These are phyloP conservation scores for Colletotrichum brevisporum DNA, from an alignment of 2,329 filamentous ascomycete genomes.

Conservation along the genomic window DNA sequence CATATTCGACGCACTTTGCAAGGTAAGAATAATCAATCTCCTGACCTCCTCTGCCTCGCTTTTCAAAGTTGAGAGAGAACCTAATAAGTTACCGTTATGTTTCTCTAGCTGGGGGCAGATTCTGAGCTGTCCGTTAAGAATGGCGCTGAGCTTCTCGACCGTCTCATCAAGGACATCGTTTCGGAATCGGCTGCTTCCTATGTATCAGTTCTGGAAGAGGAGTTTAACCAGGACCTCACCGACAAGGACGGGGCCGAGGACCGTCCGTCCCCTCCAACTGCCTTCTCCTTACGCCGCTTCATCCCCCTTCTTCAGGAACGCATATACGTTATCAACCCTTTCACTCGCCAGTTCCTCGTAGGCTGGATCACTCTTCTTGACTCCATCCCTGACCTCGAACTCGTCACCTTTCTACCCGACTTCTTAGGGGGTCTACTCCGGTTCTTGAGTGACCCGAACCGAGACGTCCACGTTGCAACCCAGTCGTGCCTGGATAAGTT, in stretches of 20 bases:
- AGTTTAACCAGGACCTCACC: constrained; percentile 59
- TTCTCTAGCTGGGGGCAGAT: constrained; percentile 86
- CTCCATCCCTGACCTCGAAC: constrained; percentile 95
- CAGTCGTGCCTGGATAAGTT: constrained; percentile 92
- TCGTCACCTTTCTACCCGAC: constrained; percentile 92
- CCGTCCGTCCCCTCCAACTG: constrained; percentile 75
- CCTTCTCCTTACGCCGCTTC: constrained; percentile 91
- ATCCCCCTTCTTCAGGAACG: constrained; percentile 94
- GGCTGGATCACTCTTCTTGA: constrained; percentile 96
- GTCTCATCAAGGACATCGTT: constrained; percentile 95
- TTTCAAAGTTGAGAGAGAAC: no score
- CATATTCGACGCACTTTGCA: constrained; percentile 97
- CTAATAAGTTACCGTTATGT: no score
- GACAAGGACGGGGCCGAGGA: constrained; percentile 53
- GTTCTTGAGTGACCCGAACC: constrained; percentile 91
- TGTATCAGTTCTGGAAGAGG: constrained; percentile 84
- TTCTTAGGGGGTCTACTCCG: constrained; percentile 92
- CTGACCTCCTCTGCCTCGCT: no score
- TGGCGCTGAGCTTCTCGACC: constrained; percentile 93
- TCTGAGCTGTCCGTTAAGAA: constrained; percentile 98
- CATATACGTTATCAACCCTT: constrained; percentile 94
- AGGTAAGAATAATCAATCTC: constrained; percentile 68
- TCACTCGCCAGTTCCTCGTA: constrained; percentile 94
- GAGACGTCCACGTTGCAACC: constrained; percentile 94
- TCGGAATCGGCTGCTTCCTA: constrained; percentile 96